Base-by-base conservation (phyloP, 2,329 filamentous ascomycete species). In the Madurella fahalii region DNA sequence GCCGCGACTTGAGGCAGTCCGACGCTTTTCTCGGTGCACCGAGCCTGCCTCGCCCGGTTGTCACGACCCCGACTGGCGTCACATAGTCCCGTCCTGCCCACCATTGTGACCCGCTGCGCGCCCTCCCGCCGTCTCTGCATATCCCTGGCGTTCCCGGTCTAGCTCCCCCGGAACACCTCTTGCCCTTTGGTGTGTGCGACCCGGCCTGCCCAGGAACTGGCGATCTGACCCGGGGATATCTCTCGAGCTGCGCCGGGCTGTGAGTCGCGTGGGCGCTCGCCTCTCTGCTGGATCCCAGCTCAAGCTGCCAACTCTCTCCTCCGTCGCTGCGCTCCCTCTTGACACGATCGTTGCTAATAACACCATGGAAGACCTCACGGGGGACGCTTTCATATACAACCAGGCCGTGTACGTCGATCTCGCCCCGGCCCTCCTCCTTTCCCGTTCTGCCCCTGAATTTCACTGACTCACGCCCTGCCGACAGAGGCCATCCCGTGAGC, bases 401-500 rank as follows among this genome's bases (percentile, higher is more conserved):
- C 58, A 60, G 56, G 56, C 44, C 17, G 47, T 54, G 58, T 60
- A 52, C 50, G 58, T 56, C 49, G 25, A 40, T n/a, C 15, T n/a
- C 18, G 17, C 18, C 43, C 47, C 7, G 37, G 12, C 17, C 9
- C 25, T 34, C 30, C 34, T 34, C 17, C 34, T 34, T 41, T 11
- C 30, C 31, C 30, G 20, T 18, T 18, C 45, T 9, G 41, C 9
- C 32, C n/a, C 17, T 20, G 37, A 41, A 47, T 39, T 56, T 64
- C 46, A 60, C 45, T 51, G 34, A 55, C 44, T 18, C 16, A 18
- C 34, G 20, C 15, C 15, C 18, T 30, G 16, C 31, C 17, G 15
- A 18, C 61, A 83, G 80, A 67, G 80, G 77, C 47, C 81, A 84
- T 63, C 77, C 84, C 56, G 72, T 95, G 62, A 78, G 85, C 57